phyloP scores from a whole-genome alignment of 78 protist genomes.

The Guillardia theta region DNA sequence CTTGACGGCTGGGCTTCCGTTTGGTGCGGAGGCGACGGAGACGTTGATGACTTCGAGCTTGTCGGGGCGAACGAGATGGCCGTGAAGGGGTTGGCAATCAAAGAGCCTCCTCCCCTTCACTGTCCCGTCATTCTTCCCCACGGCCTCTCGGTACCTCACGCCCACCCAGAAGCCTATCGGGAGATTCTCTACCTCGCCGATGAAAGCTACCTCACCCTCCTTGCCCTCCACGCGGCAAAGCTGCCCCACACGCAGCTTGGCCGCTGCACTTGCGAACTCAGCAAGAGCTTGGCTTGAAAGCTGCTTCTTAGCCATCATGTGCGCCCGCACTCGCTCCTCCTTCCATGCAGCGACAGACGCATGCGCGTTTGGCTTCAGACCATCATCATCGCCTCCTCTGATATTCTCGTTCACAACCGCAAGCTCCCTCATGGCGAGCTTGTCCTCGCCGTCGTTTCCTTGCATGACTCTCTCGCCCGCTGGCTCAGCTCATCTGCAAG shows the following conservation, averaged over 20 bases:
- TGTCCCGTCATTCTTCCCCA: not conserved
- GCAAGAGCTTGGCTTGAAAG: not conserved
- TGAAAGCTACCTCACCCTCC: not conserved
- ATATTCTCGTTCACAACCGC: too few species aligned
- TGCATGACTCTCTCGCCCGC: too few species aligned
- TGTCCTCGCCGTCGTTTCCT: too few species aligned
- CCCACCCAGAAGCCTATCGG: not conserved
- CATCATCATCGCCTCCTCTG: too few species aligned
- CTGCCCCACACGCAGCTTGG: not conserved
- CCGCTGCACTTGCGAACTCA: not conserved
- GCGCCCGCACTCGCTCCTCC: not conserved
- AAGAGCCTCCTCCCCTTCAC: not conserved
- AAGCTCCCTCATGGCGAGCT: too few species aligned
- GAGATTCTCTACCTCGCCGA: not conserved
- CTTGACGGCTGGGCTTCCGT: not conserved
- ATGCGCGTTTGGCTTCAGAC: too few species aligned
- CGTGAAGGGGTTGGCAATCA: not conserved
- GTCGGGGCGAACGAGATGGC: not conserved
- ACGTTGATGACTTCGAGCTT: not conserved
- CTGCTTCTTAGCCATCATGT: not conserved
- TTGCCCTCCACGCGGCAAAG: not conserved
- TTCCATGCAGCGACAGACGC: conserved; percentile 9
- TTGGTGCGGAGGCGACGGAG: not conserved
- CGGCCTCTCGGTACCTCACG: not conserved
- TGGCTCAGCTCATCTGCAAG: too few species aligned